phyloP scores from a whole-genome alignment of 1,284 basidiomycete genomes.

The Trichosporon sp. region DNA sequence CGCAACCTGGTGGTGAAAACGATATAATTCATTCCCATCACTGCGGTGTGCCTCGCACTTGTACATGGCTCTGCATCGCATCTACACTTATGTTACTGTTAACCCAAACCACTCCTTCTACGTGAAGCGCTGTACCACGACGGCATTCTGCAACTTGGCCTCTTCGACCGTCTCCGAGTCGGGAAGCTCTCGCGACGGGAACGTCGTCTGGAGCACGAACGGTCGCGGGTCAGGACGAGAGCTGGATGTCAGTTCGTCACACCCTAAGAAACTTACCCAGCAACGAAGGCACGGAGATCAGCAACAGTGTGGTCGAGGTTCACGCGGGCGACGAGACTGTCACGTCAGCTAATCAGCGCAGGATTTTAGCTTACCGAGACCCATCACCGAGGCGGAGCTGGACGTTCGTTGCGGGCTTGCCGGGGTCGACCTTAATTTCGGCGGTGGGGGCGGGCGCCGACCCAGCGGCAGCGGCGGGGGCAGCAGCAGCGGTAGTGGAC shows the following conservation, averaged over 20 bases:
- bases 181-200: conserved; percentile 72
- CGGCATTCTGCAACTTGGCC: conserved; percentile 73
- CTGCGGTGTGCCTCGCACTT: background rate
- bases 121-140: conserved; percentile 73
- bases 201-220: conserved; percentile 78
- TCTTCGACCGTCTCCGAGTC: conserved; percentile 66
- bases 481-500: conserved; percentile 35
- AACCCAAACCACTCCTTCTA: conserved; percentile 5
- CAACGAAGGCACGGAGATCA: conserved; percentile 81
- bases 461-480: conserved; percentile 19
- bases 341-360: background rate
- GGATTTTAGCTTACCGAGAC: conserved; percentile 51
- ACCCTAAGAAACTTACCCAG: conserved; percentile 66
- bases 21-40: too few relatives aligned
- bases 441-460: conserved; percentile 21
- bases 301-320: conserved; percentile 87
- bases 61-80: background rate
- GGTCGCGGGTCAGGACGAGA: conserved; percentile 68
- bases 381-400: conserved; percentile 90
- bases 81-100: background rate
- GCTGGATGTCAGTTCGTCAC: conserved; percentile 48
- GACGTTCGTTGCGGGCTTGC: conserved; percentile 75
- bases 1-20: too few relatives aligned
- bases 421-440: conserved; percentile 50
- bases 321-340: conserved; percentile 56